Evolutionary conservation across 345 rosid genomes (phyloP).

Genomic region (Kernera saxatilis): DNA sequence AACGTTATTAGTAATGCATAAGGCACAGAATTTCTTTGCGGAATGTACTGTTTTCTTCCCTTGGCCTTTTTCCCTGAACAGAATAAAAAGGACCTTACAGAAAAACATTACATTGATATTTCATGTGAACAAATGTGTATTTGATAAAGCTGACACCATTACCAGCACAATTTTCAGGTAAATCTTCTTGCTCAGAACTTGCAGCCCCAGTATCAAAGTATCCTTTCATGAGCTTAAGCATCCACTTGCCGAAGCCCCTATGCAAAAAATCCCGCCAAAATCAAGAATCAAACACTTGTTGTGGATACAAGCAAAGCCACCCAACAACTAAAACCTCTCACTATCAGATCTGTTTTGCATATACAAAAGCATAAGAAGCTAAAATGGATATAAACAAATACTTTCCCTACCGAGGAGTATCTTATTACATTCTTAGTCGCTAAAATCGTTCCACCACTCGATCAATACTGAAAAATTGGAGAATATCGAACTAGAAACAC

Average conservation of each 20-base stretch:
- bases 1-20: slow-evolving; percentile 78
- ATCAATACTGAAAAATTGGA: not conserved
- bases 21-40: slow-evolving; percentile 75
- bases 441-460: not conserved
- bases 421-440: not conserved
- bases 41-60: slow-evolving; percentile 55
- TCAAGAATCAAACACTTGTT: slow-evolving; percentile 5
- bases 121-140: slow-evolving; percentile 3
- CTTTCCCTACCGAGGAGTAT: not conserved
- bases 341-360: not conserved
- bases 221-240: slow-evolving; percentile 58
- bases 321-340: not conserved
- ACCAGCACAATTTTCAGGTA: slow-evolving; percentile 37
- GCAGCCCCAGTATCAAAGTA: slow-evolving; percentile 44
- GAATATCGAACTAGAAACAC: not conserved
- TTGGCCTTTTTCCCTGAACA: slow-evolving; percentile 46
- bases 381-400: not conserved
- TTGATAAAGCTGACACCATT: slow-evolving; percentile 6
- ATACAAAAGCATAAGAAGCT: not conserved
- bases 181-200: slow-evolving; percentile 53
- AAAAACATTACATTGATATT: not conserved
- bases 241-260: slow-evolving; percentile 95
- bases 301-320: slow-evolving; percentile 1
- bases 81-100: not conserved
- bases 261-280: slow-evolving; percentile 16